Base-by-base conservation (phyloP, 2,329 filamentous ascomycete genomes). In the Epichloe hybrida region DNA sequence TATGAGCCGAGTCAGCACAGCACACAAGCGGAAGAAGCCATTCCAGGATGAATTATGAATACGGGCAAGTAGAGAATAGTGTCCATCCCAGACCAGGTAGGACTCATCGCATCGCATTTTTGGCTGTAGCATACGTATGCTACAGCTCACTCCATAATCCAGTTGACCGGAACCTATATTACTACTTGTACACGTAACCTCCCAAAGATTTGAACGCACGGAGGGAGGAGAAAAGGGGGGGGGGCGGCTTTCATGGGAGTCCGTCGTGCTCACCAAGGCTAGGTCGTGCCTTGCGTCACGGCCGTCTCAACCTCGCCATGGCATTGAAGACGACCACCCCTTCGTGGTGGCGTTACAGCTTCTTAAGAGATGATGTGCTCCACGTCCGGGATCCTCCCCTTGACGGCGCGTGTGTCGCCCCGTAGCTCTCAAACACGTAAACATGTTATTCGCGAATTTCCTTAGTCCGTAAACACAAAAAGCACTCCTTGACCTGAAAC, bases 111-210 rank as follows among this genome's bases (percentile, higher is more conserved):
- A 23, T n/a, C 23, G 42, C 42, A 17, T 27, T 6, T 34, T 17
- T 44, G 27, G 23, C 23, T 44, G 23, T 21, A n/a, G 42, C 23
- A 44, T 27, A 27, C 39, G 27, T 43, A 21, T 36, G 40, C 40
- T 1, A n/a, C 41, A 50, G 41, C 48, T 31, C 12, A n/a, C 20
- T 40, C 13, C 27, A 44, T 38, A 13, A 50, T 50, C 37, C 48
- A 35, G 15, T 21, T 50, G 41, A 50, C 42, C 48, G 17, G 11
- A 51, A 21, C 21, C 49, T 46, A 46, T 41, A 41, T 35, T 46
- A 50, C 34, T 52, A 52, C 21, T 50, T 48, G 51, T 50, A 52
- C 51, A 52, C 47, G 38, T 43, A 17, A 13, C 34, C 42, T 11
- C 17, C 43, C 34, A 38, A 31, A n/a, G 46, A 8, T 13, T 23